Conservation (phyloP, 1,284 basidiomycete species). For the Pseudozyma sp. region DNA sequence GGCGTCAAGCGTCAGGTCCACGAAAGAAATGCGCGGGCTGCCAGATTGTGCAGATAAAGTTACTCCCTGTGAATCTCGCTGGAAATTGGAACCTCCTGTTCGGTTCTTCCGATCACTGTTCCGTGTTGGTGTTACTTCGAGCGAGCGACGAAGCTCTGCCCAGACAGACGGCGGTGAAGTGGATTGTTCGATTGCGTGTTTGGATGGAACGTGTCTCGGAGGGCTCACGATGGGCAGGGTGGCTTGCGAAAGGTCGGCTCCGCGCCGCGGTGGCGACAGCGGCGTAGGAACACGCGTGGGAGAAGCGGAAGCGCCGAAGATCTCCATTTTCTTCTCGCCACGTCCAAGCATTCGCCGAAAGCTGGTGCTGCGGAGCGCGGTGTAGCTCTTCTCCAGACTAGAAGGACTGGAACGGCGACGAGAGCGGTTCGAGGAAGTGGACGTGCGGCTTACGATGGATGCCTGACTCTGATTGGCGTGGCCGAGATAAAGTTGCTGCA, state of each 20-base stretch:
- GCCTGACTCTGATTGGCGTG: conserved; percentile 26
- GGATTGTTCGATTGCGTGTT: neutral
- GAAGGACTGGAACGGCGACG: conserved; percentile 16
- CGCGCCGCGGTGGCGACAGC: conserved; percentile 8
- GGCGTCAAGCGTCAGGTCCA: neutral
- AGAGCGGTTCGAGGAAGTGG: conserved; percentile 23
- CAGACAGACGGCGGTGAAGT: conserved; percentile 26
- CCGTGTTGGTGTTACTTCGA: conserved; percentile 28
- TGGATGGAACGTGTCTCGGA: neutral
- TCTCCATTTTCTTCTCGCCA: conserved; percentile 1
- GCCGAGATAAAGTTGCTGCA: conserved; percentile 8
- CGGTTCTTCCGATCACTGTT: neutral
- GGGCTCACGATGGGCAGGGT: conserved; percentile 14
- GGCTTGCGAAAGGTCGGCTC: conserved; percentile 6
- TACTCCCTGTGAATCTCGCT: neutral
- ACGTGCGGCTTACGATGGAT: conserved; percentile 34
- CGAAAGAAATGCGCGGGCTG: neutral
- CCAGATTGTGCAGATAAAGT: neutral
- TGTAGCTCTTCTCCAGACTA: conserved; percentile 33
- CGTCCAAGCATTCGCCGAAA: conserved; percentile 32
- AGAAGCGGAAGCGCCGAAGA: neutral
- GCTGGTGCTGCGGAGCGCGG: conserved; percentile 30
- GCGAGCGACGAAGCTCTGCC: conserved; percentile 22
- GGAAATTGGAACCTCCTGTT: conserved; percentile 6
- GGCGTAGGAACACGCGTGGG: neutral